These are phyloP conservation scores for Leccinum subtestaceum DNA, from an alignment of 768 basidiomycete species.

Conservation along the genomic window DNA sequence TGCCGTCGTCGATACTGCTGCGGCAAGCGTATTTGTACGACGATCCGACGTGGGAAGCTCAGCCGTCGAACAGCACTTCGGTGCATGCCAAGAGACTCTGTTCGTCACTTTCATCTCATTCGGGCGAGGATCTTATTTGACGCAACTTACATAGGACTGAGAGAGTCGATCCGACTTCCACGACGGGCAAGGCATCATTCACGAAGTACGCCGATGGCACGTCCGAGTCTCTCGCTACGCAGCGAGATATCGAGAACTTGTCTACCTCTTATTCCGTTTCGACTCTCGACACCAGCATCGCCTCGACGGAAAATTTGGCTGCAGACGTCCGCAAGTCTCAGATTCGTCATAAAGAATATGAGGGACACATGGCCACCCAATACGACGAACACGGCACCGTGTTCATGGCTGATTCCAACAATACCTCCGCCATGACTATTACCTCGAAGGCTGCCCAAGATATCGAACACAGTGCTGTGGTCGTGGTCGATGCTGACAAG, in stretches of 20 bases:
- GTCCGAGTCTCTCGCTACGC: background rate
- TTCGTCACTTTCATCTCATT: background rate
- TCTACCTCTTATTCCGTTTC: background rate
- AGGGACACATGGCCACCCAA: background rate
- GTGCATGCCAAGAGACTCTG: background rate
- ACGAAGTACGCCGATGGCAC: background rate
- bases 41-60: background rate
- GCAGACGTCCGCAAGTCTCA: background rate
- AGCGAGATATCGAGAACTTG: background rate
- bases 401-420: background rate
- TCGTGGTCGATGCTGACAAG: background rate
- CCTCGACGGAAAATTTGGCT: background rate
- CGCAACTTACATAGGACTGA: background rate
- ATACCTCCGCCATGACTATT: background rate
- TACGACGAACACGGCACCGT: background rate
- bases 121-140: background rate
- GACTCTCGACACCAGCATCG: background rate
- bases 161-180: background rate
- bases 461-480: background rate
- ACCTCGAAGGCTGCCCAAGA: background rate
- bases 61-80: background rate
- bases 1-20: background rate
- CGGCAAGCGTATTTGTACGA: background rate
- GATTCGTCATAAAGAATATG: background rate
- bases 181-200: background rate